Evolutionary conservation across 441 rosid genomes (phyloP).

Genomic region (Viola pubescens): DNA sequence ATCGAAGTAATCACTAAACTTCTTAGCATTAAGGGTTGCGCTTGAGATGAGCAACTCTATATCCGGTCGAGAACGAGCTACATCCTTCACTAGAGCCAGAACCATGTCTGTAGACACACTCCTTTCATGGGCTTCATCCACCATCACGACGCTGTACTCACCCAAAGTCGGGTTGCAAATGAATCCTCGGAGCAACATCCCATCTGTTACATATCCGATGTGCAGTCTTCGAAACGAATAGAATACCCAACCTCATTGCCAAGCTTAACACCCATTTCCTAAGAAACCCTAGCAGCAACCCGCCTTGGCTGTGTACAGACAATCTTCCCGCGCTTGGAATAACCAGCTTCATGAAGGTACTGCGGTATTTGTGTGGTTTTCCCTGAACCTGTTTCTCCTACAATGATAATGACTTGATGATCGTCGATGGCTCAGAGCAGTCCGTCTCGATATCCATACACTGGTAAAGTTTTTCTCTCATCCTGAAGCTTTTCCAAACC

Average conservation of each 20-base stretch:
- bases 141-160: constrained; percentile 85
- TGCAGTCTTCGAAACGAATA: constrained; percentile 97
- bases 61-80: constrained; percentile 82
- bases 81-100: constrained; percentile 91
- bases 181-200: constrained; percentile 91
- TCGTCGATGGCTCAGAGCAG: constrained; percentile 66
- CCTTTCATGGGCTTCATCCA: constrained; percentile 99
- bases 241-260: constrained; percentile 99
- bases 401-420: constrained; percentile 93
- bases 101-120: constrained; percentile 91
- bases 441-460: constrained; percentile 70
- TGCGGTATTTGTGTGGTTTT: constrained; percentile 98
- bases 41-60: constrained; percentile 92
- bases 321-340: constrained; percentile 84
- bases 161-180: constrained; percentile 92
- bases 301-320: constrained; percentile 97
- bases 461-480: constrained; percentile 78
- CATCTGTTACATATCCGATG: constrained; percentile 98
- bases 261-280: constrained; percentile 96
- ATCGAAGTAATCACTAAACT: constrained; percentile 93
- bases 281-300: constrained; percentile 98
- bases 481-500: constrained; percentile 34
- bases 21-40: constrained; percentile 97
- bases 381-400: constrained; percentile 99
- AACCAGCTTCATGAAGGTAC: constrained; percentile 96